Evolutionary conservation across 2,329 filamentous ascomycete species (phyloP).

Genomic region (Didymella exigua): DNA sequence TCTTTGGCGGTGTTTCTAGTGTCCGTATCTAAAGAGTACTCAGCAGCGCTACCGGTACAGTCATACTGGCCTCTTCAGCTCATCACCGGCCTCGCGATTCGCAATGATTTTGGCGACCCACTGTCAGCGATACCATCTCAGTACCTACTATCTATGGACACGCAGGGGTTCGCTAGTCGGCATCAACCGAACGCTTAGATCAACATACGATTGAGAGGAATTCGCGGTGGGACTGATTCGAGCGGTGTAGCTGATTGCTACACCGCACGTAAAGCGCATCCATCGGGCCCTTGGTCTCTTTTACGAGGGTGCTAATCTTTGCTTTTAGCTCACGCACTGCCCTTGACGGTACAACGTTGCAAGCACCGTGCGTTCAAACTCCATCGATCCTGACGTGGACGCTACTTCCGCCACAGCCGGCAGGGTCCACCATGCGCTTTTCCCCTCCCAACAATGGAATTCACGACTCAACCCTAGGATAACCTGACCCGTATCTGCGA

Average conservation of each 20-base stretch:
- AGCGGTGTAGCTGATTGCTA: slow-evolving; percentile 7
- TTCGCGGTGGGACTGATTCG: neutral
- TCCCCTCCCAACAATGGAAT: slow-evolving; percentile 7
- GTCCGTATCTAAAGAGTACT: neutral
- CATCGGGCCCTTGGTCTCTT: neutral
- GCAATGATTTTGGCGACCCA: neutral
- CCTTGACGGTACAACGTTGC: slow-evolving; percentile 2
- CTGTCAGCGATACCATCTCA: neutral
- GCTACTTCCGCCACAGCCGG: slow-evolving; percentile 18
- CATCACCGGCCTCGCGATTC: neutral
- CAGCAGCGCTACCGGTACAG: neutral
- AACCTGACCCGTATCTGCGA: slow-evolving; percentile 15
- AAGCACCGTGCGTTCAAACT: slow-evolving; percentile 6
- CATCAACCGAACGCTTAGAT: slow-evolving; percentile 2
- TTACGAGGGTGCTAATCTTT: neutral
- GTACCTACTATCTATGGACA: neutral
- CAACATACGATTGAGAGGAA: neutral
- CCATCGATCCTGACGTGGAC: slow-evolving; percentile 9
- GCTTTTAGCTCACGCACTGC: slow-evolving; percentile 4
- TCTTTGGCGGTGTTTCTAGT: slow-evolving; percentile 7
- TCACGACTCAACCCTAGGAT: slow-evolving; percentile 1
- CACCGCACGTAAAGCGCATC: neutral
- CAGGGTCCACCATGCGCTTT: slow-evolving; percentile 8
- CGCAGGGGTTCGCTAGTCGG: neutral
- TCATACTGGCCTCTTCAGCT: neutral